These are phyloP conservation scores for Poronia punctata DNA, from an alignment of 495 filamentous ascomycete species.

Conservation along the genomic window DNA sequence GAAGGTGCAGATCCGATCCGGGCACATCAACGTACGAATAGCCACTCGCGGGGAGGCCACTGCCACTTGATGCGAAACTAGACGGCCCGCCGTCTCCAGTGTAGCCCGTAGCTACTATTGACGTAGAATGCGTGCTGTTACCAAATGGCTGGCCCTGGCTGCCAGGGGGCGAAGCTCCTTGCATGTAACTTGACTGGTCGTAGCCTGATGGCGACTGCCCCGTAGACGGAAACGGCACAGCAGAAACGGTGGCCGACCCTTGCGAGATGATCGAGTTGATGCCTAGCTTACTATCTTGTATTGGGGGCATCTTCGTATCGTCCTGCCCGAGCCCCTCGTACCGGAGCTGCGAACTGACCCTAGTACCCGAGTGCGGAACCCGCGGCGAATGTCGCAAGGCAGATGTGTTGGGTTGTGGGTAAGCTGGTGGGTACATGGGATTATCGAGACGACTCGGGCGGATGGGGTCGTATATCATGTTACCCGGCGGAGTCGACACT, in stretches of 20 bases:
- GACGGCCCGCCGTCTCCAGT: conserved; percentile 24
- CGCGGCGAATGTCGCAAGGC: conserved; percentile 34
- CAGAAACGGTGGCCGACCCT: background rate
- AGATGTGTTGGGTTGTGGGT: conserved; percentile 40
- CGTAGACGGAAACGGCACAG: conserved; percentile 16
- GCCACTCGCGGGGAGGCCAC: conserved; percentile 31
- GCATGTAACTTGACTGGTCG: conserved; percentile 20
- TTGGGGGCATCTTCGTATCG: conserved; percentile 19
- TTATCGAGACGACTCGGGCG: conserved; percentile 41
- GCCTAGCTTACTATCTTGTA: conserved; percentile 21
- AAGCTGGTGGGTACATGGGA: conserved; percentile 37
- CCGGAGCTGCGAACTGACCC: conserved; percentile 30
- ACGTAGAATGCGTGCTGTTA: conserved; percentile 17
- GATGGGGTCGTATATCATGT: conserved; percentile 48
- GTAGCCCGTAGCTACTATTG: conserved; percentile 16
- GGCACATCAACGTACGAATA: conserved; percentile 35
- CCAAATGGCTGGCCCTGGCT: conserved; percentile 20
- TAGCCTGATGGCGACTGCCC: conserved; percentile 28
- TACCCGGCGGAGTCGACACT: conserved; percentile 39
- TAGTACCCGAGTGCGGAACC: conserved; percentile 21
- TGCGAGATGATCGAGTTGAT: conserved; percentile 12
- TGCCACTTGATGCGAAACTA: conserved; percentile 32
- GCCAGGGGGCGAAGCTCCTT: conserved; percentile 27
- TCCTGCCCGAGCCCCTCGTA: conserved; percentile 29
- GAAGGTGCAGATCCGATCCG: conserved; percentile 21